Percentiles rank a stretch among this genome's conserved stretches.
Conservation (phyloP, 257 asterid genomes). For the Agastache rugosa region DNA sequence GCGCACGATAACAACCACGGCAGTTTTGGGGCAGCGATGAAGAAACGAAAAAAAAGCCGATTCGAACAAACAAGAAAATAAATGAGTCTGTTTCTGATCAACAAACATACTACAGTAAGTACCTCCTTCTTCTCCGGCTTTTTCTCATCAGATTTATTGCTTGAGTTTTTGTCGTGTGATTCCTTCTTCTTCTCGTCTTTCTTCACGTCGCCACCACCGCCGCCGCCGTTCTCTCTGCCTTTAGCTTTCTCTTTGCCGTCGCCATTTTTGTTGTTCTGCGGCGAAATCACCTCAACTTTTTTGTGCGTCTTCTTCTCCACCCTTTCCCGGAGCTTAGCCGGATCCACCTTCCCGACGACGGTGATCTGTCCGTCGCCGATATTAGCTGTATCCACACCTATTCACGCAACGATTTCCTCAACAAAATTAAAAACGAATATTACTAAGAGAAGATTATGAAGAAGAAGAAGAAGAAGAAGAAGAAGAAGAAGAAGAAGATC, state of each 20-base stretch:
- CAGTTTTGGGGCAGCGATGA: constrained; percentile 1
- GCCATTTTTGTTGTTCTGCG: constrained; percentile 48
- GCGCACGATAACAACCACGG: constrained; percentile 33
- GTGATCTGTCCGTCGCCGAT: constrained; percentile 55
- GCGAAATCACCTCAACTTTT: constrained; percentile 64
- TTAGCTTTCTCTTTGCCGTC: constrained; percentile 38
- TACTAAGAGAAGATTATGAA: not conserved
- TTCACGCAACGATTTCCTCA: not conserved
- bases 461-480: not conserved
- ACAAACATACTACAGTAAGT: constrained; percentile 2
- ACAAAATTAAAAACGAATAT: not conserved
- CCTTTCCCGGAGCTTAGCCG: constrained; percentile 61
- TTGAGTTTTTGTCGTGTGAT: constrained; percentile 40
- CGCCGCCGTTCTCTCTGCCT: constrained; percentile 35
- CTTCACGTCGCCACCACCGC: constrained; percentile 16
- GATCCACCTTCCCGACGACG: constrained; percentile 69
- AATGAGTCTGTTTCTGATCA: not conserved
- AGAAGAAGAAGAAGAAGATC: not conserved
- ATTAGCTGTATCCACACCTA: constrained; percentile 62
- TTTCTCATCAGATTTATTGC: constrained; percentile 50
- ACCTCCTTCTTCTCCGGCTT: constrained; percentile 56
- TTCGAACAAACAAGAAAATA: not conserved
- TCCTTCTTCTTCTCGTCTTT: constrained; percentile 44
- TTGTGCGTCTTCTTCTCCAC: constrained; percentile 64
- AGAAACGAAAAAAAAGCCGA: not conserved